A percentile compares a stretch with the other conserved stretches of the same genome.
Evolutionary conservation across 228 moss, liverwort and hornwort species (phyloP).

Genomic region (Sphagnum fallax): DNA sequence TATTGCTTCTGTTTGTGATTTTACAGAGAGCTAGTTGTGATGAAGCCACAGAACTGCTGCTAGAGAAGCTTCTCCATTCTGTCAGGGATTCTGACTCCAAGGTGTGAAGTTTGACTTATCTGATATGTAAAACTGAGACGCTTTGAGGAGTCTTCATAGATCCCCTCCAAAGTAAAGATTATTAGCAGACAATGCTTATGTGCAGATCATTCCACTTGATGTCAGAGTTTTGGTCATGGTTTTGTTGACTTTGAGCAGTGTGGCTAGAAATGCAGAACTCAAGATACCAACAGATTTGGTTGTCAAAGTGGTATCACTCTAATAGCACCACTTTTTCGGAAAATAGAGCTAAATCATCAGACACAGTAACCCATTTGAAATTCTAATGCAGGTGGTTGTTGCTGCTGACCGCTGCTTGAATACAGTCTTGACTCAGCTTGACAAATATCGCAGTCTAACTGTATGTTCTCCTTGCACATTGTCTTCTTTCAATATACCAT

Average conservation of each 20-base stretch:
- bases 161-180: neutral
- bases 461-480: slow-evolving; percentile 18
- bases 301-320: neutral
- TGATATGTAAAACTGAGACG: neutral
- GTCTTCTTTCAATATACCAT: neutral
- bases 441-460: slow-evolving; percentile 74
- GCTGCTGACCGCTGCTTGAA: slow-evolving; percentile 83
- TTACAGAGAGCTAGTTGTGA: slow-evolving; percentile 61
- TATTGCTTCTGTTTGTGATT: neutral
- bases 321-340: neutral
- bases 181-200: neutral
- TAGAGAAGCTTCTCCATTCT: slow-evolving; percentile 74
- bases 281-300: neutral
- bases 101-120: slow-evolving; percentile 16
- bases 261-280: too few species aligned
- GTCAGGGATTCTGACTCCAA: slow-evolving; percentile 59
- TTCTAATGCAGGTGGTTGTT: slow-evolving; percentile 56
- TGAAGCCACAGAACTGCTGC: slow-evolving; percentile 69
- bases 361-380: neutral
- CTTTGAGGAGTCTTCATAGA: too few species aligned
- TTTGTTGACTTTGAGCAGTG: neutral
- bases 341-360: neutral
- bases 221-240: neutral
- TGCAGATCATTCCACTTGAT: neutral
- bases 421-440: slow-evolving; percentile 69